Percentiles rank a stretch among this genome's conserved stretches.
Evolutionary conservation across 2,329 filamentous ascomycete genomes (phyloP).

Genomic region (Colletotrichum viniferum): DNA sequence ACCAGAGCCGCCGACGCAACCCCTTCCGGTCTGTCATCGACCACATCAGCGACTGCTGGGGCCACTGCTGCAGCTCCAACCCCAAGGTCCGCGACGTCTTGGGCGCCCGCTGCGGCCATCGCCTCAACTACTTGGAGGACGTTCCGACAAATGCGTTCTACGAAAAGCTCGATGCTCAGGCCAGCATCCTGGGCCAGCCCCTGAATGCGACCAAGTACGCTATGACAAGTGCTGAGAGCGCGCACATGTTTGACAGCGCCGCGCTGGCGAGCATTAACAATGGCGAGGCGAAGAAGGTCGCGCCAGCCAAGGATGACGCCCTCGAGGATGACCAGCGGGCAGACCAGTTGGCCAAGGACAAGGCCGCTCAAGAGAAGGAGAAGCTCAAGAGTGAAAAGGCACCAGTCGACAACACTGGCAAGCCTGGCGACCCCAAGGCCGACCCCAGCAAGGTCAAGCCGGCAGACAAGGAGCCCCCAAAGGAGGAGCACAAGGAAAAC

Average conservation of each 20-base stretch:
- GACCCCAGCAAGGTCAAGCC: slow-evolving; percentile 4
- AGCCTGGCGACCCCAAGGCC: slow-evolving; percentile 10
- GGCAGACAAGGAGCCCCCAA: background rate
- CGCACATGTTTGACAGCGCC: slow-evolving; percentile 16
- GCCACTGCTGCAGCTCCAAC: slow-evolving; percentile 23
- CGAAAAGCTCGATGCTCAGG: slow-evolving; percentile 18
- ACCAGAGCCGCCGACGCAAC: slow-evolving; percentile 26
- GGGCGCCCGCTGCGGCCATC: slow-evolving; percentile 22
- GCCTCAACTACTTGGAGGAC: slow-evolving; percentile 22
- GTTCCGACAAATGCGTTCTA: slow-evolving; percentile 17
- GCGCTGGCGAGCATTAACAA: slow-evolving; percentile 5
- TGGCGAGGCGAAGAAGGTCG: slow-evolving; percentile 6
- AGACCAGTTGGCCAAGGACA: slow-evolving; percentile 5
- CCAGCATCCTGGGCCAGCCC: slow-evolving; percentile 8
- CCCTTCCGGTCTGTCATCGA: slow-evolving; percentile 18
- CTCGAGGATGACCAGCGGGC: slow-evolving; percentile 19
- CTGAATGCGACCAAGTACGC: slow-evolving; percentile 21
- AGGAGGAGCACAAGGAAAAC: background rate
- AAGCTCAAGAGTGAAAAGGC: slow-evolving; percentile 12
- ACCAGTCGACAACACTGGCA: slow-evolving; percentile 6
- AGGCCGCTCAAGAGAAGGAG: slow-evolving; percentile 7
- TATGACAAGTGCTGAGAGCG: slow-evolving; percentile 11
- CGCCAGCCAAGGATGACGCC: slow-evolving; percentile 9
- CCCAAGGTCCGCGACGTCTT: slow-evolving; percentile 21
- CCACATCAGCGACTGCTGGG: slow-evolving; percentile 24